These are phyloP conservation scores for Metarhizium anisopliae DNA, from an alignment of 2,329 filamentous ascomycete species.

Conservation along the genomic window DNA sequence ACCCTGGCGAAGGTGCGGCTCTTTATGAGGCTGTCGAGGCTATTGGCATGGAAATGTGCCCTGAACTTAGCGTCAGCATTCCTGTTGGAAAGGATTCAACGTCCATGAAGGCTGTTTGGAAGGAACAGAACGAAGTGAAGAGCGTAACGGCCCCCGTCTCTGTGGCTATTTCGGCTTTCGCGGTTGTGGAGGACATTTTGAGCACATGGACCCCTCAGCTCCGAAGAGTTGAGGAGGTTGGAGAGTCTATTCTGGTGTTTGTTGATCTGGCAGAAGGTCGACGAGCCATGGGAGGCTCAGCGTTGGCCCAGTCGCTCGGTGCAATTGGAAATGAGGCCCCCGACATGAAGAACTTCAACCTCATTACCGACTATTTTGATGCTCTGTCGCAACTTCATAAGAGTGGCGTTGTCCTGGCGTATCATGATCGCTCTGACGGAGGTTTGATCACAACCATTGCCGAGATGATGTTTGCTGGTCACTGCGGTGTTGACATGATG, in stretches of 20 bases:
- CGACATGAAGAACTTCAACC: conserved; percentile 72
- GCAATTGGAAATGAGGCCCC: conserved; percentile 78
- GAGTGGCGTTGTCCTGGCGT: conserved; percentile 66
- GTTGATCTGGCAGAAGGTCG: conserved; percentile 80
- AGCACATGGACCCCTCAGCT: conserved; percentile 93
- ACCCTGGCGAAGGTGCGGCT: conserved; percentile 84
- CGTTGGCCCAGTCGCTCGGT: conserved; percentile 80
- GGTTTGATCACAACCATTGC: conserved; percentile 82
- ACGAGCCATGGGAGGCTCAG: conserved; percentile 81
- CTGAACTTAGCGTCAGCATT: conserved; percentile 81
- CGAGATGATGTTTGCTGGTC: conserved; percentile 98
- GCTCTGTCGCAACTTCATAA: conserved; percentile 60
- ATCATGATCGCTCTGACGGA: conserved; percentile 91
- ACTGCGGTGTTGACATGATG: conserved; percentile 78
- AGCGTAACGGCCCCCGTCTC: conserved; percentile 91
- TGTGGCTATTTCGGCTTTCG: conserved; percentile 84
- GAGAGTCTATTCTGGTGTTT: conserved; percentile 79
- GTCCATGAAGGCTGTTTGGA: conserved; percentile 98
- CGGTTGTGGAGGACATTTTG: conserved; percentile 69
- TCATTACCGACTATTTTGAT: conserved; percentile 86
- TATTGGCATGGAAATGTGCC: conserved; percentile 87
- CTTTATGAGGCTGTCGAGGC: conserved; percentile 91
- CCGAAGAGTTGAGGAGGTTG: conserved; percentile 73
- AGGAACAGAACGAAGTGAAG: conserved; percentile 59
- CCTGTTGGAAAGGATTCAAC: conserved; percentile 97